A percentile compares a stretch with the other conserved stretches of the same genome.
Conservation (phyloP, 352 stramenopile species). For the Blastocystis sp. region DNA sequence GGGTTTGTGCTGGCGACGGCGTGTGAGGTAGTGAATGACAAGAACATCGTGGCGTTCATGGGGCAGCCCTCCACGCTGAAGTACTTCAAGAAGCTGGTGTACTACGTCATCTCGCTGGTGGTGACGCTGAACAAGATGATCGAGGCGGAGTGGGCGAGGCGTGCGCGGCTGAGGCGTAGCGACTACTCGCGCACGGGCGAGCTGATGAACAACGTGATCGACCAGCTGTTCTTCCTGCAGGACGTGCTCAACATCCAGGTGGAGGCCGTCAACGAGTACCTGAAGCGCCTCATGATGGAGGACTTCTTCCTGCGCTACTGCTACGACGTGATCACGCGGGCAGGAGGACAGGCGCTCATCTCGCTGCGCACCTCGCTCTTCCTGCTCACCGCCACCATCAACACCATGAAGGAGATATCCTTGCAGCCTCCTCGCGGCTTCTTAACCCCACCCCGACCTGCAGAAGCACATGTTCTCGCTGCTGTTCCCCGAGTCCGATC, state of each 20-base stretch:
- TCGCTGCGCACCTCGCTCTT: conserved; percentile 16
- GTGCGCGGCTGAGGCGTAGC: background rate
- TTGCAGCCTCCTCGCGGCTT: background rate
- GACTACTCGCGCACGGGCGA: conserved; percentile 1
- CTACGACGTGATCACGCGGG: conserved; percentile 7
- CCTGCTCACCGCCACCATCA: background rate
- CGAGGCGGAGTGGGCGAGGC: background rate
- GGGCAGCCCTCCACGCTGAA: conserved; percentile 4
- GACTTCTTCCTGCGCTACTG: conserved; percentile 30
- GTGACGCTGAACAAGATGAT: conserved; percentile 34
- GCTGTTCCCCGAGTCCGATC: conserved; percentile 10
- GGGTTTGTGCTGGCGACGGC: background rate
- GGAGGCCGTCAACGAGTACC: background rate
- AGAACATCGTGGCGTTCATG: conserved; percentile 37
- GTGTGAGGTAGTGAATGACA: conserved; percentile 32
- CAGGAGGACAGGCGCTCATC: background rate
- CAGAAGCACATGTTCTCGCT: conserved; percentile 35
- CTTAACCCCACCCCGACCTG: conserved; percentile 25
- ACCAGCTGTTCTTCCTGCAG: conserved; percentile 50
- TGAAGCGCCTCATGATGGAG: conserved; percentile 1
- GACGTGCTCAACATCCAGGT: conserved; percentile 46
- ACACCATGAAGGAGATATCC: conserved; percentile 54
- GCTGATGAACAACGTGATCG: conserved; percentile 29
- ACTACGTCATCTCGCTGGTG: conserved; percentile 36
- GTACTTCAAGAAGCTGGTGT: conserved; percentile 52